Percentiles rank a stretch among this genome's conserved stretches.
phyloP scores from a whole-genome alignment of 352 stramenopile genomes.

The Globisporangium paroecandrum region DNA sequence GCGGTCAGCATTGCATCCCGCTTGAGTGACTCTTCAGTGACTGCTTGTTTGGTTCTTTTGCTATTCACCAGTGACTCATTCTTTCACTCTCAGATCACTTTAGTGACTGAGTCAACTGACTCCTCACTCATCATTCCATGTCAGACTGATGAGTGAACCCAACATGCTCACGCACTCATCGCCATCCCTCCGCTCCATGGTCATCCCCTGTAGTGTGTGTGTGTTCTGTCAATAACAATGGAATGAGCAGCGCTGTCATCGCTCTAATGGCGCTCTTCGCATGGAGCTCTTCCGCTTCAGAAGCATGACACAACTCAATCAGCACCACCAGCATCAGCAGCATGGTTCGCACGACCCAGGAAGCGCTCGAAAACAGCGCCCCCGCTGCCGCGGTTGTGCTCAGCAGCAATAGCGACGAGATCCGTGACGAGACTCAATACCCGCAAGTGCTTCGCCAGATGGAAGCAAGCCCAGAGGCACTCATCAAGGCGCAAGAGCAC shows the following conservation, averaged over 20 bases:
- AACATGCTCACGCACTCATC: background rate
- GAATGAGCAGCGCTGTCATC: background rate
- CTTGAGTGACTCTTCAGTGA: background rate
- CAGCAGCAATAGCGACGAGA: background rate
- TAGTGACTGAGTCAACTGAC: too few relatives aligned
- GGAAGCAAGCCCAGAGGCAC: conserved; percentile 6
- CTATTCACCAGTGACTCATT: background rate
- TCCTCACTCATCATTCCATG: background rate
- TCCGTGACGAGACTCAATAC: background rate
- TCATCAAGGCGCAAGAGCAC: conserved; percentile 31
- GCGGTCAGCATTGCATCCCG: background rate
- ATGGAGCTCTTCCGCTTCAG: background rate
- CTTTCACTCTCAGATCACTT: too few relatives aligned
- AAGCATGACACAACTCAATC: background rate
- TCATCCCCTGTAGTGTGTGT: background rate
- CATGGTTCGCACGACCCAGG: conserved; percentile 6
- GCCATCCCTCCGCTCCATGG: background rate
- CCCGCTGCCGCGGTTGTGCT: conserved; percentile 6
- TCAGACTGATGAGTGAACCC: background rate
- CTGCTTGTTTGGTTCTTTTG: background rate
- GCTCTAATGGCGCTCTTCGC: background rate
- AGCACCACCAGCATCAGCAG: background rate
- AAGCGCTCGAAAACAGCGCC: conserved; percentile 11
- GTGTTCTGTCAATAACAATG: background rate
- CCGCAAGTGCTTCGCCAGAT: conserved; percentile 4